phyloP scores from a whole-genome alignment of 2,329 filamentous ascomycete genomes.

The Diatrype stigma region DNA sequence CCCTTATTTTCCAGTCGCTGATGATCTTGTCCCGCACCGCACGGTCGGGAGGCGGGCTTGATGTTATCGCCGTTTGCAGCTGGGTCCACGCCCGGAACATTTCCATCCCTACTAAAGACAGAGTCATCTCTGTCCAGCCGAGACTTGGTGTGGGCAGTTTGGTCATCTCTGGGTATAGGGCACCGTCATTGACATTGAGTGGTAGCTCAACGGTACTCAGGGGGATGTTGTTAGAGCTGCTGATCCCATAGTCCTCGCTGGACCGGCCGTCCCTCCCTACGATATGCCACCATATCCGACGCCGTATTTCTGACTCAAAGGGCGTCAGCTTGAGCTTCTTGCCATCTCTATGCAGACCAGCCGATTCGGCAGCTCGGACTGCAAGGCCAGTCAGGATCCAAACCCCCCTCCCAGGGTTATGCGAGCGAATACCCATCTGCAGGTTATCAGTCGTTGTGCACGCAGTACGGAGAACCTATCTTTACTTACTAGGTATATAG shows the following conservation, averaged over 20 bases:
- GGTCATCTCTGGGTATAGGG: not conserved
- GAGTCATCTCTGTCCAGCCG: not conserved
- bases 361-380: conserved; percentile 23
- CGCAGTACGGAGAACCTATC: not conserved
- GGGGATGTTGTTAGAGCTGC: not conserved
- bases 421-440: not conserved
- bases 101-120: not conserved
- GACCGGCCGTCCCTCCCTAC: not conserved
- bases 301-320: conserved; percentile 25
- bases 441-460: not conserved
- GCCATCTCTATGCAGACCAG: conserved; percentile 26
- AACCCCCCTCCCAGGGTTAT: conserved; percentile 2
- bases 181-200: not conserved
- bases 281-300: conserved; percentile 28
- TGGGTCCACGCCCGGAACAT: not conserved
- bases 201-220: not conserved
- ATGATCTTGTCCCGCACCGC: not conserved
- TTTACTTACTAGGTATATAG: conserved; percentile 1
- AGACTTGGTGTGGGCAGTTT: not conserved
- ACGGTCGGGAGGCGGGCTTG: not conserved
- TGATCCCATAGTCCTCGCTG: not conserved
- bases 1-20: not conserved
- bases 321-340: conserved; percentile 17
- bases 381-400: conserved; percentile 22
- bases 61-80: not conserved